These are phyloP conservation scores for Crithidia sp. DNA, from an alignment of 208 protist genomes.

Conservation along the genomic window DNA sequence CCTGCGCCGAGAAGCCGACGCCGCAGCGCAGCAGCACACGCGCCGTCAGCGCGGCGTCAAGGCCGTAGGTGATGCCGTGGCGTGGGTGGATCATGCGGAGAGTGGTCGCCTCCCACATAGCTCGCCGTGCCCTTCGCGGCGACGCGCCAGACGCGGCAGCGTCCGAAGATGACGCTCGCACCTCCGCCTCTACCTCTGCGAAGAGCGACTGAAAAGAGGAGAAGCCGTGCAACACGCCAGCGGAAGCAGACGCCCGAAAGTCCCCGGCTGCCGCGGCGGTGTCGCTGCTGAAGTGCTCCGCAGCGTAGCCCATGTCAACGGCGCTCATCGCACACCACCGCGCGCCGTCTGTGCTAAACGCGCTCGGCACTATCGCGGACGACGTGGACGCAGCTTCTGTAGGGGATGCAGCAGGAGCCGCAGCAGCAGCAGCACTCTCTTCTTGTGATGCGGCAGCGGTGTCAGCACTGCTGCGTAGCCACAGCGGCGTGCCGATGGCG, in stretches of 20 bases:
- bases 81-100: constrained; percentile 30
- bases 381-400: background rate
- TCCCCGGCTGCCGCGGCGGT: constrained; percentile 19
- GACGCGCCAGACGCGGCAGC: background rate
- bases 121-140: background rate
- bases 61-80: constrained; percentile 56
- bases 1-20: constrained; percentile 61
- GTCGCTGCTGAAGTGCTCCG: constrained; percentile 51
- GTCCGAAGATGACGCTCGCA: background rate
- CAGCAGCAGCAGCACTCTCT: background rate
- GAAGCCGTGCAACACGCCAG: constrained; percentile 25
- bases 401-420: too few species aligned
- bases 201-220: constrained; percentile 27
- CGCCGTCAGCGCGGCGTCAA: constrained; percentile 59
- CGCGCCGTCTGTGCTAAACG: constrained; percentile 9
- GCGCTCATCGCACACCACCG: constrained; percentile 46
- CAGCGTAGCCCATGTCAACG: constrained; percentile 66
- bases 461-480: background rate
- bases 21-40: constrained; percentile 74
- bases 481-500: constrained; percentile 2
- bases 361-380: constrained; percentile 9
- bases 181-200: constrained; percentile 18
- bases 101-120: constrained; percentile 27
- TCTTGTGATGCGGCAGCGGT: background rate
- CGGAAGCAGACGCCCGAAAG: constrained; percentile 21